Percentiles rank a stretch among this genome's conserved stretches.
phyloP scores from a whole-genome alignment of 208 protist genomes.

The Trypanosoma congolense region DNA sequence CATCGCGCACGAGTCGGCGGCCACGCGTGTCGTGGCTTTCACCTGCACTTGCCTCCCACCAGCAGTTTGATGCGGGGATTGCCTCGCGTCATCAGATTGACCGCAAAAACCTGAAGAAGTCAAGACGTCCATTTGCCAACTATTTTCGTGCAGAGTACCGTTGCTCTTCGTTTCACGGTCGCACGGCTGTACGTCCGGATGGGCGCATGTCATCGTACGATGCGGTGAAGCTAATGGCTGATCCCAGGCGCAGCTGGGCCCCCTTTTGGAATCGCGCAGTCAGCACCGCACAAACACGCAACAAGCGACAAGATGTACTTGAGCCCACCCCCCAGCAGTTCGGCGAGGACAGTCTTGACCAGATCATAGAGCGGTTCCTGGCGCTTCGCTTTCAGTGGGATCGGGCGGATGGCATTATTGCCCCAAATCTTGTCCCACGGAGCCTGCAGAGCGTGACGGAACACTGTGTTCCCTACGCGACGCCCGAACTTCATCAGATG shows the following conservation, averaged over 20 bases:
- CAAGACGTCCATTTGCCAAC: slow-evolving; percentile 63
- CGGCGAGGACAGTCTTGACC: slow-evolving; percentile 63
- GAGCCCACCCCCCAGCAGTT: slow-evolving; percentile 46
- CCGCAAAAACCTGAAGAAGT: slow-evolving; percentile 67
- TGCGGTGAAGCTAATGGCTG: slow-evolving; percentile 56
- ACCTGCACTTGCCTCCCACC: slow-evolving; percentile 54
- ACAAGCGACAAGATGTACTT: slow-evolving; percentile 66
- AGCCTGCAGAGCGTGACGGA: slow-evolving; percentile 37
- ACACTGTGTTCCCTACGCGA: slow-evolving; percentile 61
- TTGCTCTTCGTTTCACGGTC: slow-evolving; percentile 31
- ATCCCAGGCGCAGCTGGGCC: slow-evolving; percentile 41
- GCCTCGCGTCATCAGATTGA: slow-evolving; percentile 61
- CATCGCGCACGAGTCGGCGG: neutral
- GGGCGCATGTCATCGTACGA: slow-evolving; percentile 43
- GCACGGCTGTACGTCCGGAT: slow-evolving; percentile 14
- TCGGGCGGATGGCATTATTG: slow-evolving; percentile 63
- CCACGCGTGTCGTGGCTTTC: slow-evolving; percentile 41
- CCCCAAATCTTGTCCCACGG: slow-evolving; percentile 50
- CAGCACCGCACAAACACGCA: slow-evolving; percentile 25
- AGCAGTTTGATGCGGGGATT: slow-evolving; percentile 77
- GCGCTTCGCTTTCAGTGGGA: slow-evolving; percentile 84
- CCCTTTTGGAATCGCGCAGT: slow-evolving; percentile 57
- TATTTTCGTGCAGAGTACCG: slow-evolving; percentile 74
- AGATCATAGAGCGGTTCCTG: slow-evolving; percentile 47
- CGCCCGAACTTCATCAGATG: neutral